Evolutionary conservation across 2,329 filamentous ascomycete species (phyloP).

Genomic region (Ceratocystis variospora): DNA sequence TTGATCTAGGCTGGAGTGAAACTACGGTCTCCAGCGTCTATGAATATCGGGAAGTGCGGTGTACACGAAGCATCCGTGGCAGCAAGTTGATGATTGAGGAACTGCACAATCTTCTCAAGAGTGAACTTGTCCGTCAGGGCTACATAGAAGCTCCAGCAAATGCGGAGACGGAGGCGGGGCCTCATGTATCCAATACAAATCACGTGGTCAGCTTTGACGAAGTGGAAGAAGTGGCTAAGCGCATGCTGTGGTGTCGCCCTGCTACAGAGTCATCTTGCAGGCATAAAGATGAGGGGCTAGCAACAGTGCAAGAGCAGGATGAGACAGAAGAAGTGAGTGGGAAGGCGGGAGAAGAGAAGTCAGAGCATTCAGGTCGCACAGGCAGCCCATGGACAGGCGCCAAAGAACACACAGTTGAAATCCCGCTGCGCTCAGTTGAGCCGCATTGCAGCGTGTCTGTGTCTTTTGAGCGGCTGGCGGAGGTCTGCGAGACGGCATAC

Average conservation of each 20-base stretch:
- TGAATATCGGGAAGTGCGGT: conserved; percentile 72
- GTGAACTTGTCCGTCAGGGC: conserved; percentile 26
- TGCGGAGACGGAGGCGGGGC: conserved; percentile 21
- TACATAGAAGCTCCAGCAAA: conserved; percentile 21
- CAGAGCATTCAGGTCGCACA: conserved; percentile 21
- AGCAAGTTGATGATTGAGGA: conserved; percentile 58
- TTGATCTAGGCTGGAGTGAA: conserved; percentile 89
- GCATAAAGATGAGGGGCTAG: conserved; percentile 27
- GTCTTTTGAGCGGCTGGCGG: conserved; percentile 55
- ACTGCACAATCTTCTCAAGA: conserved; percentile 50
- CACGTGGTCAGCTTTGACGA: conserved; percentile 54
- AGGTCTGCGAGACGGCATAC: conserved; percentile 61
- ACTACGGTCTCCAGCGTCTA: conserved; percentile 76
- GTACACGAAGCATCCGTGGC: conserved; percentile 56
- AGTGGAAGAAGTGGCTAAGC: conserved; percentile 63
- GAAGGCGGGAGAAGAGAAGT: neutral
- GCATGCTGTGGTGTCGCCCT: conserved; percentile 60
- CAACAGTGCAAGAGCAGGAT: conserved; percentile 45
- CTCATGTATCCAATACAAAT: conserved; percentile 20
- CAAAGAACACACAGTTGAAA: conserved; percentile 24
- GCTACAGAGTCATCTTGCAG: conserved; percentile 23
- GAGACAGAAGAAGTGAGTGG: conserved; percentile 30
- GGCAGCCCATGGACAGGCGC: neutral
- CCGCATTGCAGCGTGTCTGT: conserved; percentile 46
- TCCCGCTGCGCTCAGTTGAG: conserved; percentile 34